Conservation (phyloP, 1,284 basidiomycete genomes). For the Acaromyces ingoldii region DNA sequence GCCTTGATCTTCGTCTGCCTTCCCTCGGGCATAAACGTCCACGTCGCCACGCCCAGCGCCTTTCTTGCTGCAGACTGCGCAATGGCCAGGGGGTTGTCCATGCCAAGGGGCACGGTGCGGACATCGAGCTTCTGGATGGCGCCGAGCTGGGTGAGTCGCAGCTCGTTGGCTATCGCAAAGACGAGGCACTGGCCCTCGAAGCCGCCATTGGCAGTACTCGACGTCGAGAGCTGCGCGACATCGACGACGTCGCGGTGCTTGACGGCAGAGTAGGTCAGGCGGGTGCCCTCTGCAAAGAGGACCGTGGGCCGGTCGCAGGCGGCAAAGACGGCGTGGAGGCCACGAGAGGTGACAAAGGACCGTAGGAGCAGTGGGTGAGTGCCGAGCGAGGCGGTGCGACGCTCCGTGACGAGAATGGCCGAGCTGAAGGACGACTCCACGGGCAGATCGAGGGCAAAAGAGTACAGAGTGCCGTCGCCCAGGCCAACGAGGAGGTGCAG, state of each 20-base stretch:
- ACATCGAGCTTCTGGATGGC: constrained; percentile 45
- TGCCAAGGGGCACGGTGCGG: constrained; percentile 46
- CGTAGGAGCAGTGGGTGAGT: constrained; percentile 63
- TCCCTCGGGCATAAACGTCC: constrained; percentile 26
- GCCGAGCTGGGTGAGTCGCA: constrained; percentile 42
- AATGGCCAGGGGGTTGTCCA: constrained; percentile 49
- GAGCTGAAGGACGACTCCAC: constrained; percentile 16
- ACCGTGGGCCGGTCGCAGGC: constrained; percentile 45
- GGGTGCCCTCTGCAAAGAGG: constrained; percentile 32
- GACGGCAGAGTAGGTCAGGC: constrained; percentile 43
- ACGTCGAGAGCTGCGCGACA: constrained; percentile 21
- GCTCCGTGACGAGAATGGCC: constrained; percentile 51
- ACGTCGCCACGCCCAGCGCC: constrained; percentile 23
- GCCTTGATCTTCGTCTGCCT: constrained; percentile 1
- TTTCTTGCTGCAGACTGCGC: constrained; percentile 14
- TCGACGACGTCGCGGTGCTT: constrained; percentile 32
- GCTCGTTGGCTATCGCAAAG: constrained; percentile 19
- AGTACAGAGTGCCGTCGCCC: constrained; percentile 71
- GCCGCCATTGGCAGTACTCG: background rate
- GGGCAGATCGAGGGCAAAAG: constrained; percentile 55
- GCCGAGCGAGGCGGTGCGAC: constrained; percentile 66
- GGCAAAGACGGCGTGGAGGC: constrained; percentile 36
- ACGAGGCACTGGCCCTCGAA: constrained; percentile 10
- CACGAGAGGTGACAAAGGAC: constrained; percentile 23
- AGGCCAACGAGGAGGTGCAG: constrained; percentile 71